Percentiles rank a stretch among this genome's conserved stretches.
These are phyloP conservation scores for Margaritispora aquatica DNA, from an alignment of 495 filamentous ascomycete genomes.

Conservation along the genomic window DNA sequence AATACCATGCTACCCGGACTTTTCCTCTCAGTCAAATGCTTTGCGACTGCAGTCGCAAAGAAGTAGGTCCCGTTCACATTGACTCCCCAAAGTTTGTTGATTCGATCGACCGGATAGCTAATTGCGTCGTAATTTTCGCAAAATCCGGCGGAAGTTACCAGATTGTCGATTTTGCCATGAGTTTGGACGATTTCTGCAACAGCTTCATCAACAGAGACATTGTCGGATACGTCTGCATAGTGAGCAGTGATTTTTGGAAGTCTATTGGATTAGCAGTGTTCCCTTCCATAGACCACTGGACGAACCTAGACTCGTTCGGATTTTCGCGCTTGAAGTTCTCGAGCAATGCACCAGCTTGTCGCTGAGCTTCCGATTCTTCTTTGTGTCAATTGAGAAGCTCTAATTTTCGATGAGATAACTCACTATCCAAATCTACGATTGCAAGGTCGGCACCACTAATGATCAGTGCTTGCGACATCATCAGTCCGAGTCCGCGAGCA, in stretches of 20 bases:
- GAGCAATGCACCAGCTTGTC: constrained; percentile 61
- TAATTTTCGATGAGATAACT: constrained; percentile 24
- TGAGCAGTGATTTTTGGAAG: constrained; percentile 80
- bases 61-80: constrained; percentile 93
- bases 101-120: constrained; percentile 74
- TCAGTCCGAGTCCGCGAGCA: constrained; percentile 50
- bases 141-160: constrained; percentile 92
- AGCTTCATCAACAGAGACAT: constrained; percentile 62
- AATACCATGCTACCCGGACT: constrained; percentile 78
- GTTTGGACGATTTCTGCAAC: constrained; percentile 57
- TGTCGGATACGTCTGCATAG: constrained; percentile 73
- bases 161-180: constrained; percentile 76
- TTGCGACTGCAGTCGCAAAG: constrained; percentile 74
- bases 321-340: constrained; percentile 69
- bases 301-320: constrained; percentile 51
- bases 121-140: constrained; percentile 89
- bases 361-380: constrained; percentile 74
- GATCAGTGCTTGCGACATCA: constrained; percentile 83
- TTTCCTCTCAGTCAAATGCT: constrained; percentile 77
- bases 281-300: background rate
- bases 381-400: constrained; percentile 32
- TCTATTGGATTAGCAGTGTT: constrained; percentile 29
- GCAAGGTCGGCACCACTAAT: constrained; percentile 79
- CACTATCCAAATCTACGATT: constrained; percentile 89
- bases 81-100: constrained; percentile 85